phyloP scores from a whole-genome alignment of 2,329 filamentous ascomycete genomes.

The Thermoascus crustaceus region DNA sequence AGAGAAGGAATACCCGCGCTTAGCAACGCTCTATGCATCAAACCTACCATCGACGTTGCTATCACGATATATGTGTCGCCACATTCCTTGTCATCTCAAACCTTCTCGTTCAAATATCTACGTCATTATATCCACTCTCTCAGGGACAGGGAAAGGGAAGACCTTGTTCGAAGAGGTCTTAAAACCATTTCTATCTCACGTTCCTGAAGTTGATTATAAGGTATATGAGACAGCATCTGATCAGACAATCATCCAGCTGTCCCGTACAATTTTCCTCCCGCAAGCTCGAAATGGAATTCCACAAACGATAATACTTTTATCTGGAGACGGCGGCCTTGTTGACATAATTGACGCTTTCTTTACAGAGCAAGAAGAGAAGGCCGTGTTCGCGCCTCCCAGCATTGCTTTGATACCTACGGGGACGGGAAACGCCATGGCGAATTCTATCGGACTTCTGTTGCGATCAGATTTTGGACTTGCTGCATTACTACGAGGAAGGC shows the following conservation, averaged over 20 bases:
- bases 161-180: slow-evolving; percentile 50
- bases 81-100: slow-evolving; percentile 16
- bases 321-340: slow-evolving; percentile 78
- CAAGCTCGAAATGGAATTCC: slow-evolving; percentile 39
- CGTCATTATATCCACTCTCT: slow-evolving; percentile 59
- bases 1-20: slow-evolving; percentile 3
- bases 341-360: slow-evolving; percentile 68
- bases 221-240: slow-evolving; percentile 57
- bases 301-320: slow-evolving; percentile 67
- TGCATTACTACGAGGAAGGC: slow-evolving; percentile 52
- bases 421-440: slow-evolving; percentile 40
- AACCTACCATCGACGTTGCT: slow-evolving; percentile 12
- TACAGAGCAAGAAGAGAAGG: slow-evolving; percentile 10
- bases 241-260: slow-evolving; percentile 58
- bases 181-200: slow-evolving; percentile 44
- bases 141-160: slow-evolving; percentile 53
- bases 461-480: slow-evolving; percentile 39
- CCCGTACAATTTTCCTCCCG: slow-evolving; percentile 41
- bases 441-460: slow-evolving; percentile 26
- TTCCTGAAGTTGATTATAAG: slow-evolving; percentile 42
- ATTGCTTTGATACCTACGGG: slow-evolving; percentile 49
- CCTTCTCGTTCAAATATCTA: slow-evolving; percentile 31
- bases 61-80: slow-evolving; percentile 10
- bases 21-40: slow-evolving; percentile 13
- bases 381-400: slow-evolving; percentile 42